phyloP scores from a whole-genome alignment of 495 filamentous ascomycete species.

The Aspergillus heteromorphus region DNA sequence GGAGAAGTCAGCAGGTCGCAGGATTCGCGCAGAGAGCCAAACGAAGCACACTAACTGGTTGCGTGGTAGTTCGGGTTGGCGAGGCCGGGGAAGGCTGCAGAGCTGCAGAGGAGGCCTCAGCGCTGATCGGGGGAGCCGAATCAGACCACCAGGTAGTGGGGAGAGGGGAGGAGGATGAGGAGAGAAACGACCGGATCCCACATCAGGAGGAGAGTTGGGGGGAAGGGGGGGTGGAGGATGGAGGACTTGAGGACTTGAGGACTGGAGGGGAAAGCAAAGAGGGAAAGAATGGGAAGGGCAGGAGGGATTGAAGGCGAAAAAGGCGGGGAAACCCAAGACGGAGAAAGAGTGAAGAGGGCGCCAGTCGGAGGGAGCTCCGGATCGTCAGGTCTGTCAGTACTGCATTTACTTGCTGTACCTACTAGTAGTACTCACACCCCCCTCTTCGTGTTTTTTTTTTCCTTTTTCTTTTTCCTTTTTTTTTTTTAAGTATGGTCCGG shows the following conservation, averaged over 20 bases:
- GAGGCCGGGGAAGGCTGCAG: background rate
- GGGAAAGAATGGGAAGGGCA: no score
- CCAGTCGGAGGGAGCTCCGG: slow-evolving; percentile 3
- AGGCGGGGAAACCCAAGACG: background rate
- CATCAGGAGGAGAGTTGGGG: no score
- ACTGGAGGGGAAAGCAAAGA: background rate
- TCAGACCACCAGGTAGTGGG: background rate
- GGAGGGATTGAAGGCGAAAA: background rate
- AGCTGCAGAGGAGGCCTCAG: no score
- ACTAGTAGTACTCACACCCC: no score
- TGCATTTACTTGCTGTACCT: no score
- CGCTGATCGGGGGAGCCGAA: background rate
- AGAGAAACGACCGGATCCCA: no score
- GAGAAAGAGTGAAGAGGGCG: no score
- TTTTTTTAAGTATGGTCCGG: no score
- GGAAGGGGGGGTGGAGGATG: background rate
- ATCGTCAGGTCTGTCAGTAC: slow-evolving; percentile 13
- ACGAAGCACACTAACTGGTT: background rate
- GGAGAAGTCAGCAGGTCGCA: background rate
- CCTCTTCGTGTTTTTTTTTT: no score
- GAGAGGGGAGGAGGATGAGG: background rate
- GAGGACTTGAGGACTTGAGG: background rate
- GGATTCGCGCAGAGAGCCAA: no score
- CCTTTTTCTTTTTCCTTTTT: background rate
- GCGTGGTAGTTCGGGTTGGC: background rate